Evolutionary conservation across 192 early-diverging fungal genomes (phyloP).

Genomic region (Ambispora gerdemannii): DNA sequence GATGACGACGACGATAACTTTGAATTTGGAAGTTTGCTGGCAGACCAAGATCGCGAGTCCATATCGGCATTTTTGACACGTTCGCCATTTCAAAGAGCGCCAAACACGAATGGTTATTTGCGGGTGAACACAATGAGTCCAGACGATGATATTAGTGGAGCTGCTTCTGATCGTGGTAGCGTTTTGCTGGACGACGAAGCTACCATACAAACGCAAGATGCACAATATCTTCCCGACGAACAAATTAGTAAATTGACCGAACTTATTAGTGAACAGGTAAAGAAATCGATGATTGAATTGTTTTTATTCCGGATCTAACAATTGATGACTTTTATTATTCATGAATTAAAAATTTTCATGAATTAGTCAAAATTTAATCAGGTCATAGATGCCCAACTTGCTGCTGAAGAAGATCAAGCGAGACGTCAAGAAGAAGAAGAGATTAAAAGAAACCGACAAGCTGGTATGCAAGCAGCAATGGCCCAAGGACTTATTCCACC

Average conservation of each 20-base stretch:
- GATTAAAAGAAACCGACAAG: slow-evolving; percentile 5
- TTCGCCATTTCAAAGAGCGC: slow-evolving; percentile 1
- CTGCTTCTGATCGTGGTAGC: background rate
- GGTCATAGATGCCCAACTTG: background rate
- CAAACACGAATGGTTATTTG: background rate
- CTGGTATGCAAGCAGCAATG: slow-evolving; percentile 9
- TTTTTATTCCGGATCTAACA: background rate
- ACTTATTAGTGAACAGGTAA: slow-evolving; percentile 19
- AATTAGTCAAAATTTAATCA: slow-evolving; percentile 11
- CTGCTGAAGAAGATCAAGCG: slow-evolving; percentile 23
- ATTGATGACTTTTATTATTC: background rate
- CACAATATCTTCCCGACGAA: slow-evolving; percentile 26
- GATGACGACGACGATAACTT: slow-evolving; percentile 24
- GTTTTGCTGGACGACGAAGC: slow-evolving; percentile 3
- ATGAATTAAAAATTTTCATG: background rate
- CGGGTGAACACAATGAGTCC: background rate
- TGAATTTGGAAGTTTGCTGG: slow-evolving; percentile 20
- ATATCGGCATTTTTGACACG: slow-evolving; percentile 2
- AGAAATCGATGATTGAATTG: background rate
- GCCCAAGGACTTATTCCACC: slow-evolving; percentile 11
- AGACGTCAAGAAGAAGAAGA: slow-evolving; percentile 17
- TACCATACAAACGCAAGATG: slow-evolving; percentile 20
- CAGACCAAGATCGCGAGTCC: background rate
- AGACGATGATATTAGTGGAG: background rate
- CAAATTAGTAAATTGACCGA: slow-evolving; percentile 30